Percentiles rank a stretch among this genome's conserved stretches.
Conservation (phyloP, 495 filamentous ascomycete genomes). For the Hypoxylon perforatum region DNA sequence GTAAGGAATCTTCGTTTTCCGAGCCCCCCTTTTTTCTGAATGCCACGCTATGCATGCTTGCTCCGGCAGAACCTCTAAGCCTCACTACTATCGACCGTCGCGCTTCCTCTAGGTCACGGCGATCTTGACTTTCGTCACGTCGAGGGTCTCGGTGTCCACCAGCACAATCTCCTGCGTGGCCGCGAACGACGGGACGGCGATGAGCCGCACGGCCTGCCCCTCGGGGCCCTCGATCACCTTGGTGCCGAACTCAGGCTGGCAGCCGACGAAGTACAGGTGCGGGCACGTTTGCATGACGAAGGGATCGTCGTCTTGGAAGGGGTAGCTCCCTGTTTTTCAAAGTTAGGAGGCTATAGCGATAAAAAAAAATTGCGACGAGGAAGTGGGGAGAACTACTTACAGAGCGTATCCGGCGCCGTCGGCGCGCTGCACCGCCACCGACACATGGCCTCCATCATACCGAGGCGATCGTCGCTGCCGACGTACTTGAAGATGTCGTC, state of each 20-base stretch:
- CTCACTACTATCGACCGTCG: conserved; percentile 1
- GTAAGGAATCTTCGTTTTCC: too few relatives aligned
- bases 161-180: conserved; percentile 85
- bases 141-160: conserved; percentile 86
- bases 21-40: neutral
- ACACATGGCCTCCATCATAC: conserved; percentile 91
- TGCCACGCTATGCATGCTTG: conserved; percentile 16
- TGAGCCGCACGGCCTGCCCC: conserved; percentile 75
- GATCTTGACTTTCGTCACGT: conserved; percentile 73
- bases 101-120: conserved; percentile 24
- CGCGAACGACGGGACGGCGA: conserved; percentile 83
- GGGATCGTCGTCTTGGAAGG: conserved; percentile 90
- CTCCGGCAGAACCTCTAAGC: neutral
- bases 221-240: conserved; percentile 69
- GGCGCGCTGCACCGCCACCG: conserved; percentile 93
- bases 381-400: conserved; percentile 70
- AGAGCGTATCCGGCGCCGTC: conserved; percentile 95
- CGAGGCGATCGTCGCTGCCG: conserved; percentile 75
- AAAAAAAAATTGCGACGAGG: too few relatives aligned
- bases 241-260: conserved; percentile 85
- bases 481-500: conserved; percentile 95
- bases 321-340: conserved; percentile 92
- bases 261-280: conserved; percentile 90
- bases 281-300: conserved; percentile 86
- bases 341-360: too few relatives aligned